Evolutionary conservation across 129 eudicot species (phyloP).

Genomic region (carrot (Daucus carota)): DH1_v3.0 NC_030383.2:61214001-61214500

Average conservation of each 20-base stretch:
- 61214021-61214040: constrained; percentile 59
- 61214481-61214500: neutral
- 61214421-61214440: neutral
- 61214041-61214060: constrained; percentile 57
- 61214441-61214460: neutral
- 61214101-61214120: constrained; percentile 7
- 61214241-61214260: constrained; percentile 68
- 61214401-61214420: neutral
- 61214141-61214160: neutral
- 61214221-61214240: too few relatives aligned
- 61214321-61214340: constrained; percentile 76
- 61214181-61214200: neutral
- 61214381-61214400: too few relatives aligned
- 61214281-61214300: constrained; percentile 65
- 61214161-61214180: neutral
- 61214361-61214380: neutral
- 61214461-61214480: neutral
- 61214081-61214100: too few relatives aligned
- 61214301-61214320: constrained; percentile 12
- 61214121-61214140: neutral
- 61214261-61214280: constrained; percentile 95
- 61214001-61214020: constrained; percentile 58
- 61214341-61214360: neutral
- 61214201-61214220: too few relatives aligned
- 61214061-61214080: constrained; percentile 37